Conservation (phyloP, 352 stramenopile genomes). For the Phytophthora macrochlamydospora region DNA sequence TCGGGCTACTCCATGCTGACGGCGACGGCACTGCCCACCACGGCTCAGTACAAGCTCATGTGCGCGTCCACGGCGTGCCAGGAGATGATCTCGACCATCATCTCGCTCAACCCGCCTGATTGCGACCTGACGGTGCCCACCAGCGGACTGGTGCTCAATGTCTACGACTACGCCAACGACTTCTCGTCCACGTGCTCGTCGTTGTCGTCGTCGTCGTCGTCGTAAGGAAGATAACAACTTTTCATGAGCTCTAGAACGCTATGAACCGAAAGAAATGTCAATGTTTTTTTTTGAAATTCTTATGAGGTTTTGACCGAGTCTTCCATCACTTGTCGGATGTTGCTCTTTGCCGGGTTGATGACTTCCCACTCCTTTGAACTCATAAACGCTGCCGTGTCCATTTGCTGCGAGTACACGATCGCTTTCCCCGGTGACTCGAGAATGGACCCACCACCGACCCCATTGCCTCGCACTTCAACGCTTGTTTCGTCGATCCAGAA, state of each 20-base stretch:
- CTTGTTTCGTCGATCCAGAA: slow-evolving; percentile 18
- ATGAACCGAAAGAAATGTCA: not conserved
- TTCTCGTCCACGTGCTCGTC: too few relatives aligned
- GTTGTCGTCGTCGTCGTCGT: too few relatives aligned
- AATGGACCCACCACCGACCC: slow-evolving; percentile 9
- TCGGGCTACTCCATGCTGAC: too few relatives aligned
- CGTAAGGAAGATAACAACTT: not conserved
- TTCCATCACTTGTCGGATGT: slow-evolving; percentile 58
- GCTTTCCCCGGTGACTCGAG: slow-evolving; percentile 59
- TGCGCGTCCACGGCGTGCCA: too few relatives aligned
- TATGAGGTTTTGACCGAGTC: slow-evolving; percentile 27
- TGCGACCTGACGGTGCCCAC: too few relatives aligned
- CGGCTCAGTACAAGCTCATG: too few relatives aligned
- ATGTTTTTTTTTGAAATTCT: not conserved
- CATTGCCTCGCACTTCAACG: slow-evolving; percentile 18
- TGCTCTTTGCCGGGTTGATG: slow-evolving; percentile 62
- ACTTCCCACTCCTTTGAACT: slow-evolving; percentile 71
- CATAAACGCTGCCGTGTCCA: slow-evolving; percentile 53
- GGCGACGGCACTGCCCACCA: too few relatives aligned
- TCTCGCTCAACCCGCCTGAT: too few relatives aligned
- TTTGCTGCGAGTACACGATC: slow-evolving; percentile 66
- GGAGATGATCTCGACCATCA: too few relatives aligned
- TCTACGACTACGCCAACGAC: too few relatives aligned
- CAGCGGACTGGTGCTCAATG: too few relatives aligned
- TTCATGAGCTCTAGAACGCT: not conserved